phyloP scores from a whole-genome alignment of 2,329 filamentous ascomycete genomes.

The Aspergillus pseudoglaucus region DNA sequence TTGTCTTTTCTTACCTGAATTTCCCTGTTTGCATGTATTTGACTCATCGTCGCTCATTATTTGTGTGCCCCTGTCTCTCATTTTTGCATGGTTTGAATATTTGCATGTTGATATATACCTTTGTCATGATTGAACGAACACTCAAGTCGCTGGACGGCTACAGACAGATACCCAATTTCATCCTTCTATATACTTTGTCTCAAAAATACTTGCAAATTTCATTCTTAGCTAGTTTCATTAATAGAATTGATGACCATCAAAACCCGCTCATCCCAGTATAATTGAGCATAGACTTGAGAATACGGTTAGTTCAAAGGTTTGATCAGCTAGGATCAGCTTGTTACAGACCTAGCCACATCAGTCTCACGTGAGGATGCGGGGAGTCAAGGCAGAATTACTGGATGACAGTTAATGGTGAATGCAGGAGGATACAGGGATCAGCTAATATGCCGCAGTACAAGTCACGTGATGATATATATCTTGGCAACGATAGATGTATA shows the following conservation, averaged over 20 bases:
- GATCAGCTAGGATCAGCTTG: too few relatives aligned
- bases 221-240: background rate
- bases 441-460: too few relatives aligned
- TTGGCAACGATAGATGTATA: too few relatives aligned
- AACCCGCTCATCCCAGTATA: too few relatives aligned
- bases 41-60: background rate
- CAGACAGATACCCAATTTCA: slow-evolving; percentile 3
- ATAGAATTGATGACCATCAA: background rate
- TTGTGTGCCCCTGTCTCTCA: background rate
- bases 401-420: too few relatives aligned
- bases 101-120: slow-evolving; percentile 1
- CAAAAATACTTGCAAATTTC: background rate
- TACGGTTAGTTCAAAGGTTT: too few relatives aligned
- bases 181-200: background rate
- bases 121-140: slow-evolving; percentile 6
- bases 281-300: too few relatives aligned
- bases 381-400: too few relatives aligned
- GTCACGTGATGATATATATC: too few relatives aligned
- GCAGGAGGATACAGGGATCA: too few relatives aligned
- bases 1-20: background rate
- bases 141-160: slow-evolving; percentile 6
- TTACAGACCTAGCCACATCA: too few relatives aligned
- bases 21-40: background rate
- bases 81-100: background rate
- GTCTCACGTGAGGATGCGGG: too few relatives aligned